These are phyloP conservation scores for Akanthomyces lecanii DNA, from an alignment of 2,329 filamentous ascomycete species.

Conservation along the genomic window DNA sequence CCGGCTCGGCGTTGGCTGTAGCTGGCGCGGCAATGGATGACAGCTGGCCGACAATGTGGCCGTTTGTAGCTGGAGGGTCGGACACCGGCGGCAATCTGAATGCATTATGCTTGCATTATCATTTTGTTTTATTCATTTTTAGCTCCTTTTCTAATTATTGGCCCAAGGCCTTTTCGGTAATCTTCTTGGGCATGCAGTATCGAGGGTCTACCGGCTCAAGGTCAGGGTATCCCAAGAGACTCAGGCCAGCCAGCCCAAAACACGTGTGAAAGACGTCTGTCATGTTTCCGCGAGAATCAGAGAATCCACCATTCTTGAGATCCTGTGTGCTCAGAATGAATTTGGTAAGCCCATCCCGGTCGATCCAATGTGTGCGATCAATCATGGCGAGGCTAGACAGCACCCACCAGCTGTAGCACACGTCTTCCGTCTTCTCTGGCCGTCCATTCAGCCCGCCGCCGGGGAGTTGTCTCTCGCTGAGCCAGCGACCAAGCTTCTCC, in stretches of 20 bases:
- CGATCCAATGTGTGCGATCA: conserved; percentile 85
- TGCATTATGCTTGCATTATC: not conserved
- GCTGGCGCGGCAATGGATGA: not conserved
- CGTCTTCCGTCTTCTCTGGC: conserved; percentile 92
- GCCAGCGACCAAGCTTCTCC: conserved; percentile 80
- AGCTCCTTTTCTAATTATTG: conserved; percentile 19
- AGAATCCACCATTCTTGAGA: conserved; percentile 74
- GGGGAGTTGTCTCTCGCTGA: conserved; percentile 86
- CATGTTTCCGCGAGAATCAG: conserved; percentile 88
- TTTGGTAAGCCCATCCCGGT: conserved; percentile 67
- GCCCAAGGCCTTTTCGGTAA: conserved; percentile 56
- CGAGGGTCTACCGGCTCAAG: conserved; percentile 79
- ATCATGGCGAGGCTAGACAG: conserved; percentile 89
- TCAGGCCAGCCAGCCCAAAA: conserved; percentile 85
- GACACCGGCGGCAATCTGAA: not conserved
- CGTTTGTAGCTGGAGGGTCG: not conserved
- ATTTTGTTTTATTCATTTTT: not conserved
- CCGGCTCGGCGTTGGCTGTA: not conserved
- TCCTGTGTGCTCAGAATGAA: conserved; percentile 94
- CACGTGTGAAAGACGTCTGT: conserved; percentile 96
- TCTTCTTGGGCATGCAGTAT: conserved; percentile 75
- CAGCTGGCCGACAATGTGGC: not conserved
- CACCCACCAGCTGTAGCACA: conserved; percentile 99
- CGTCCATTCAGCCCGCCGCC: conserved; percentile 88
- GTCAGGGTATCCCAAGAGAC: conserved; percentile 72